Evolutionary conservation across 345 rosid genomes (phyloP).

Genomic region (Fremontodendron californicum): DNA sequence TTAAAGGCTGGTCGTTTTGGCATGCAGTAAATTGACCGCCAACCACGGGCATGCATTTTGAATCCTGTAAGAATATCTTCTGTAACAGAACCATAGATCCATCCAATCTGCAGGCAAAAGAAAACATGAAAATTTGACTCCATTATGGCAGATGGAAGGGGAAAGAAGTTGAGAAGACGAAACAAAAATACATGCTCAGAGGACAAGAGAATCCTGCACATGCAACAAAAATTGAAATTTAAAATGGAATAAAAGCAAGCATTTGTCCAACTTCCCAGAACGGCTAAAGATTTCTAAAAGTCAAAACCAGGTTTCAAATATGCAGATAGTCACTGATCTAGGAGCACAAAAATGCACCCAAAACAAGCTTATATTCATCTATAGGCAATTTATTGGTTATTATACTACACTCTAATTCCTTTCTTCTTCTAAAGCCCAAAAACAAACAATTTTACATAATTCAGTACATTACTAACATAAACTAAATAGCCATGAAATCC

Average conservation of each 20-base stretch:
- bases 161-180: neutral
- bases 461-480: neutral
- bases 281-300: neutral
- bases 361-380: neutral
- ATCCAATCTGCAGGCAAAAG: slow-evolving; percentile 65
- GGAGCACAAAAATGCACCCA: neutral
- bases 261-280: neutral
- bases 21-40: slow-evolving; percentile 92
- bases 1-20: slow-evolving; percentile 83
- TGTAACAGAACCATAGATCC: slow-evolving; percentile 93
- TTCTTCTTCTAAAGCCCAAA: neutral
- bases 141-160: neutral
- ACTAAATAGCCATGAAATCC: neutral
- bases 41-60: slow-evolving; percentile 97
- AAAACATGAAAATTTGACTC: neutral
- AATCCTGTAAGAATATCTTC: slow-evolving; percentile 97
- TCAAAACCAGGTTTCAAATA: neutral
- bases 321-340: neutral
- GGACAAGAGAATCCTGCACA: neutral
- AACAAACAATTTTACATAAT: neutral
- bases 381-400: neutral
- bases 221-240: neutral
- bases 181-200: neutral
- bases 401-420: neutral
- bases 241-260: neutral